Percentiles rank a stretch among this genome's conserved stretches.
phyloP scores from a whole-genome alignment of 1,139 yeast species.

The Hanseniaspora sp. region DNA sequence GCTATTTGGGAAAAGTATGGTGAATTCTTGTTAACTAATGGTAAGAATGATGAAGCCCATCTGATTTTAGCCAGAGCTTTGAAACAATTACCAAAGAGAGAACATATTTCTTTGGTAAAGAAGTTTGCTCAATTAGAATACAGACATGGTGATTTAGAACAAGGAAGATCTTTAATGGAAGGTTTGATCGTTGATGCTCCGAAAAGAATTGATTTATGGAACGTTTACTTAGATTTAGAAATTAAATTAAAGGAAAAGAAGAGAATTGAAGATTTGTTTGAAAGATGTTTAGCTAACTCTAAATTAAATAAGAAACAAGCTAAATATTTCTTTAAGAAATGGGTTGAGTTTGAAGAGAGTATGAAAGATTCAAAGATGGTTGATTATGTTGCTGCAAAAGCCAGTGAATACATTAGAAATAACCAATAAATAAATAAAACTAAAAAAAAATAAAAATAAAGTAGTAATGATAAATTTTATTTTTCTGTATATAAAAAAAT shows the following conservation, averaged over 20 bases:
- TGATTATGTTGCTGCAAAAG: conserved; percentile 84
- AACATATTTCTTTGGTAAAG: conserved; percentile 69
- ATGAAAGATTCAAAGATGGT: conserved; percentile 57
- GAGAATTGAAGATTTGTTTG: conserved; percentile 60
- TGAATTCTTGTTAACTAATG: conserved; percentile 55
- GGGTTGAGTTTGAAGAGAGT: conserved; percentile 72
- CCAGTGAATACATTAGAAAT: conserved; percentile 54
- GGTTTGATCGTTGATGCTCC: conserved; percentile 85
- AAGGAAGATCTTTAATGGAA: conserved; percentile 88
- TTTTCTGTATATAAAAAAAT: no score
- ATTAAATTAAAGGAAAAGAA: conserved; percentile 49
- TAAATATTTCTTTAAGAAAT: conserved; percentile 84
- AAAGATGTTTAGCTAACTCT: conserved; percentile 51
- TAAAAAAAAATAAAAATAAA: no score
- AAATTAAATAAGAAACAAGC: conserved; percentile 85
- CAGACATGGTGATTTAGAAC: conserved; percentile 77
- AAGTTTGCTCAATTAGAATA: conserved; percentile 87
- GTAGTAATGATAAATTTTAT: no score
- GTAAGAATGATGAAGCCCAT: conserved; percentile 49
- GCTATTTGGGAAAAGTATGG: conserved; percentile 74
- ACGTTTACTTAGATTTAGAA: conserved; percentile 87
- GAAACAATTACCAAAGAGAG: conserved; percentile 58
- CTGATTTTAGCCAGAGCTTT: conserved; percentile 62
- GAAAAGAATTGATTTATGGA: conserved; percentile 88
- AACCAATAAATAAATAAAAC: neutral